Evolutionary conservation across 2,329 filamentous ascomycete species (phyloP), one percentile per base, ranked within the genome.

Genomic region (Lachnellula suecica): DNA sequence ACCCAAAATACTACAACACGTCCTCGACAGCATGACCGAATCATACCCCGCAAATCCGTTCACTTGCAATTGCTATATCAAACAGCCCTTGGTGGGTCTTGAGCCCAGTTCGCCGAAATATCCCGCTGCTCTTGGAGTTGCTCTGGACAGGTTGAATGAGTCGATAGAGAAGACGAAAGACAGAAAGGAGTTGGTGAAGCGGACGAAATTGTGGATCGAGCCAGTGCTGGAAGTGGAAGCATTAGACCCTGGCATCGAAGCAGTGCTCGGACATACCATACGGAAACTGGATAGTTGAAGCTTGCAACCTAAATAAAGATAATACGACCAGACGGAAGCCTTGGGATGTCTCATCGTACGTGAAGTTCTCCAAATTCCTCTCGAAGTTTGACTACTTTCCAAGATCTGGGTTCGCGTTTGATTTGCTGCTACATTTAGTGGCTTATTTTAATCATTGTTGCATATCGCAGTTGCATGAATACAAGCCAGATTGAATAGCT

Each of bases 11-110:
- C 72, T 92, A 35, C 79, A 87, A 57, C 89, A 95, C 68, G 85
- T 96, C 44, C 71, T 94, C 38, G 78, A 82, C 43, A 74, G 74
- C 37, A 80, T 96, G 73, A 73, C 77, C 38, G 72, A 81, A 57
- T 69, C 75, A 29, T 83, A 81, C 58, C 82, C 88, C 2, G 74
- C 78, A 41, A 78, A 83, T 57, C 75, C 85, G 5, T 77, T 82
- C 49, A 85, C 87, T 0, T 81, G 81, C 68, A 84, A 82, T 66
- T 93, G 89, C 71, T 80, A 84, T 63, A 82, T 93, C 60, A 84
- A 81, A 63, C 79, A 87, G 61, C 84, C 89, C 4, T 74, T 95
- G 2, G 74, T 89, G 45, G 86, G 85, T 19, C 70, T 92, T 15
- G 78, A 79, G 23, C 69, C 80, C 4, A 74, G 76, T 29, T 87